Conservation (phyloP, 2,329 filamentous ascomycete genomes). For the Teratosphaeria destructans region DNA sequence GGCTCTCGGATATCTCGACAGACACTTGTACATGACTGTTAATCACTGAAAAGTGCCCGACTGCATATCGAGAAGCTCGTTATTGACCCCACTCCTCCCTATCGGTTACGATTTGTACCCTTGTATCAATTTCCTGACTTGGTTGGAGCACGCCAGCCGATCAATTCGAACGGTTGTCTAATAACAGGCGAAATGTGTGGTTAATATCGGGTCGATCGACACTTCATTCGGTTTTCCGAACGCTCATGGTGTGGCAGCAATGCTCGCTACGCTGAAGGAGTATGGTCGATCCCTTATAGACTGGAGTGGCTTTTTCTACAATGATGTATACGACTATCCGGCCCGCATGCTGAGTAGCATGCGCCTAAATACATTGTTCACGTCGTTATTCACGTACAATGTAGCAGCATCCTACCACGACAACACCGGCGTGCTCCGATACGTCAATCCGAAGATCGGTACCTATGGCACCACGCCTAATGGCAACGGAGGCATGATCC, state of each 20-base stretch:
- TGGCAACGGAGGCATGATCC: conserved; percentile 26
- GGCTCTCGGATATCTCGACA: no score
- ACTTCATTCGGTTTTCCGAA: not conserved
- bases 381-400: not conserved
- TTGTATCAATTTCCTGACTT: no score
- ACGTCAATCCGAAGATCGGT: conserved; percentile 24
- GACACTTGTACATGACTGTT: no score
- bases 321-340: not conserved
- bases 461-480: conserved; percentile 24
- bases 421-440: conserved; percentile 18
- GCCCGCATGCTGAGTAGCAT: not conserved
- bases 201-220: no score
- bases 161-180: no score
- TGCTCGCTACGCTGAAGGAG: not conserved
- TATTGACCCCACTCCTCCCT: no score
- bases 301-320: not conserved
- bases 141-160: no score
- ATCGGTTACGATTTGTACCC: no score
- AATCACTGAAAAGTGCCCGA: no score
- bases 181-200: no score
- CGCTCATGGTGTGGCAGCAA: not conserved
- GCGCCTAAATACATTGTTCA: not conserved
- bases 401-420: conserved; percentile 12
- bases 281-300: not conserved
- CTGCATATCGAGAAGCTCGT: no score